These are phyloP conservation scores for Torulaspora delbrueckii DNA, from an alignment of 805 yeast species.

Conservation along the genomic window DNA sequence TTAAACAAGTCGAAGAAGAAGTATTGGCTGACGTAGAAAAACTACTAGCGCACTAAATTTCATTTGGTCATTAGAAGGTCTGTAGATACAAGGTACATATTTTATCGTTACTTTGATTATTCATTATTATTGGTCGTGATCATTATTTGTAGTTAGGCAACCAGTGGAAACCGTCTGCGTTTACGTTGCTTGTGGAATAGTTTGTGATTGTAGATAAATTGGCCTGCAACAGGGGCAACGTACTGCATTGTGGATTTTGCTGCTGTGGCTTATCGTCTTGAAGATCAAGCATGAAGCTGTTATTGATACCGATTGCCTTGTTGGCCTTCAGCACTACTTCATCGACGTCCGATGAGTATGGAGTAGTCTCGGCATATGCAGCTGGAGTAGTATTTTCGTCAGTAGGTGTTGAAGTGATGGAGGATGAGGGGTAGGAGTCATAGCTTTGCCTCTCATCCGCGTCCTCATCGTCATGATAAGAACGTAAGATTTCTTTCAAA, in stretches of 20 bases:
- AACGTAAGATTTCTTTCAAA: conserved; percentile 18
- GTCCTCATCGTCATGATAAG: conserved; percentile 13
- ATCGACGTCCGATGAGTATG: conserved; percentile 14
- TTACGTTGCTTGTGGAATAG: conserved; percentile 13
- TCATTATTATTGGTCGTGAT: conserved; percentile 6
- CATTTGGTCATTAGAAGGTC: conserved; percentile 2
- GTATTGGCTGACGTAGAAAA: conserved; percentile 10
- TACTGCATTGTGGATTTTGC: not conserved
- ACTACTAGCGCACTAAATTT: not conserved
- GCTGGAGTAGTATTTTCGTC: conserved; percentile 9
- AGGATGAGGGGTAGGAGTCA: conserved; percentile 9
- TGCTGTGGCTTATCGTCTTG: conserved; percentile 1
- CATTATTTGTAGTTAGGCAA: conserved; percentile 13
- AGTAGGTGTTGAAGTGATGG: conserved; percentile 7
- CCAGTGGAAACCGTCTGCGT: conserved; percentile 12
- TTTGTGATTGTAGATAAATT: conserved; percentile 22
- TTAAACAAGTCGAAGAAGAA: conserved; percentile 23
- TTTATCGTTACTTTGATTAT: conserved; percentile 1
- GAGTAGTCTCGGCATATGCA: conserved; percentile 12
- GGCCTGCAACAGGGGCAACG: conserved; percentile 15
- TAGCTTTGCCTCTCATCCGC: conserved; percentile 11
- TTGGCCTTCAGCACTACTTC: conserved; percentile 9
- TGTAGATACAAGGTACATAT: conserved; percentile 6
- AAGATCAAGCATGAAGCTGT: conserved; percentile 6
- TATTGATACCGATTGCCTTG: conserved; percentile 20